Conservation (phyloP, 306 rosid species). For the Sphenostylis stenocarpa region DNA sequence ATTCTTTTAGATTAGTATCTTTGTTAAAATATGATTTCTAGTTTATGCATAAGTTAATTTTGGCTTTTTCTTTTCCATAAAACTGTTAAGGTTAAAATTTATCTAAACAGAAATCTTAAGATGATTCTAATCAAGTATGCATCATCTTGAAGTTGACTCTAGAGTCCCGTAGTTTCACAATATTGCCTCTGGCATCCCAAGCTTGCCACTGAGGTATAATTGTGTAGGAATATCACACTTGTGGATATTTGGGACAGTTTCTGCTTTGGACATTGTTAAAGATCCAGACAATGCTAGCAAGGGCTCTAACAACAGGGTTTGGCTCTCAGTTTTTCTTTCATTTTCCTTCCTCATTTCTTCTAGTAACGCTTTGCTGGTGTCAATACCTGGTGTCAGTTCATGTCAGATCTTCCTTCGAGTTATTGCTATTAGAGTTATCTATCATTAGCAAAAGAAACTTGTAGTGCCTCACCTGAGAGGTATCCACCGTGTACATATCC, state of each 20-base stretch:
- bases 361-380: slow-evolving; percentile 66
- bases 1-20: too few species aligned
- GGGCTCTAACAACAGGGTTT: slow-evolving; percentile 65
- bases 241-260: slow-evolving; percentile 63
- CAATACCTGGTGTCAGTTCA: slow-evolving; percentile 44
- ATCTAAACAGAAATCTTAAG: not conserved
- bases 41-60: too few species aligned
- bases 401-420: not conserved
- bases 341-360: slow-evolving; percentile 71
- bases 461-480: slow-evolving; percentile 59
- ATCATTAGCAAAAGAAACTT: too few species aligned
- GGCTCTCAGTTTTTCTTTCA: slow-evolving; percentile 60
- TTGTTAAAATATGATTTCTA: too few species aligned
- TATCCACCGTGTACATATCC: slow-evolving; percentile 96
- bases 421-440: not conserved
- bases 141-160: slow-evolving; percentile 18
- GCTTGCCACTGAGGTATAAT: slow-evolving; percentile 67
- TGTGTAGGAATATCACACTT: slow-evolving; percentile 81
- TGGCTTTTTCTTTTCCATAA: too few species aligned
- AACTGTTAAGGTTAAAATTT: too few species aligned
- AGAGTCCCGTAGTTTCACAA: slow-evolving; percentile 48
- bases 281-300: slow-evolving; percentile 71
- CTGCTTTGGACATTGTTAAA: slow-evolving; percentile 59
- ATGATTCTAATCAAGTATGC: slow-evolving; percentile 23
- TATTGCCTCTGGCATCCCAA: slow-evolving; percentile 63